A percentile compares a stretch with the other conserved stretches of the same genome.
Conservation (phyloP, 306 rosid genomes). For the Malus asiatica region DNA sequence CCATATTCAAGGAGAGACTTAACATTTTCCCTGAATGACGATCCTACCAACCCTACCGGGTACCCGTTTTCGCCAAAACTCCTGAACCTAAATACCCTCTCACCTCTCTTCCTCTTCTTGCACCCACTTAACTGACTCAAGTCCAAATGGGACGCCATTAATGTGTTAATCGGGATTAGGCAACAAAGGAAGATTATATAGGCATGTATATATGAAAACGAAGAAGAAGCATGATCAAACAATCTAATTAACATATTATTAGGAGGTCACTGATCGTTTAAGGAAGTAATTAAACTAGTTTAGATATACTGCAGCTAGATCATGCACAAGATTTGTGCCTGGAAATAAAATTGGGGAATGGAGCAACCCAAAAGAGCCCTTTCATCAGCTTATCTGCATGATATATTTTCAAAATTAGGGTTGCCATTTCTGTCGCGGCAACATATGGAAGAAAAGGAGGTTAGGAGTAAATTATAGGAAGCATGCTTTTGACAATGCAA, state of each 20-base stretch:
- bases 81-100: conserved; percentile 68
- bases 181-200: background rate
- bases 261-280: background rate
- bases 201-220: background rate
- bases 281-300: background rate
- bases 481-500: conserved; percentile 39
- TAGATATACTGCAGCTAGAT: conserved; percentile 10
- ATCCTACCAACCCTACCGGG: conserved; percentile 49
- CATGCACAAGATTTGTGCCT: conserved; percentile 48
- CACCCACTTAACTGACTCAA: conserved; percentile 33
- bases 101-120: conserved; percentile 77
- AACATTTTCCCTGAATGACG: conserved; percentile 62
- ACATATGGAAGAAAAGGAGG: background rate
- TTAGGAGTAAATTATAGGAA: conserved; percentile 41
- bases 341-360: conserved; percentile 44
- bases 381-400: conserved; percentile 43
- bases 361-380: conserved; percentile 26
- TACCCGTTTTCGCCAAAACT: conserved; percentile 67
- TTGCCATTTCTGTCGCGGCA: conserved; percentile 31
- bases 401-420: conserved; percentile 37
- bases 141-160: conserved; percentile 58
- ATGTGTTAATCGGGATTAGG: background rate
- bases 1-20: conserved; percentile 61
- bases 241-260: background rate
- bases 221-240: background rate